Evolutionary conservation across 495 filamentous ascomycete species (phyloP).

Genomic region (Massariosphaeria phaeospora): DNA sequence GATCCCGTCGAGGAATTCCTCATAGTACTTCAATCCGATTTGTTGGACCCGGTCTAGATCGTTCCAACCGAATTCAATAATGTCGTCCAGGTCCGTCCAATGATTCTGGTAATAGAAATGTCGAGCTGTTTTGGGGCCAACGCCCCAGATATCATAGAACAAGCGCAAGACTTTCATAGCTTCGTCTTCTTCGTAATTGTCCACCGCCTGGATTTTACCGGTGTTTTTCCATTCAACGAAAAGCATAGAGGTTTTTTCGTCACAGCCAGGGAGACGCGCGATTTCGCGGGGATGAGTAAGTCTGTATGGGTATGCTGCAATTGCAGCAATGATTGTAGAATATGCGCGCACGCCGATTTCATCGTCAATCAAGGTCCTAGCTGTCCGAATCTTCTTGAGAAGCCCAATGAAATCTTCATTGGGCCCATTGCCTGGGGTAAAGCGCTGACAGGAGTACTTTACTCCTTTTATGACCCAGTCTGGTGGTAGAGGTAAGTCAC

Average conservation of each 20-base stretch:
- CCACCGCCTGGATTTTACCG: constrained; percentile 57
- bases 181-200: constrained; percentile 59
- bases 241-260: constrained; percentile 69
- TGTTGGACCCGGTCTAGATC: constrained; percentile 73
- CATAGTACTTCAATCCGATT: constrained; percentile 93
- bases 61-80: constrained; percentile 79
- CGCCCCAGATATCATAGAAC: constrained; percentile 85
- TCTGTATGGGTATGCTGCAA: constrained; percentile 75
- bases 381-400: constrained; percentile 67
- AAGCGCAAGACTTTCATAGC: constrained; percentile 56
- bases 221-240: constrained; percentile 69
- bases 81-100: constrained; percentile 76
- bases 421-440: constrained; percentile 61
- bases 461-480: constrained; percentile 62
- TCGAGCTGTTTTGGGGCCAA: constrained; percentile 74
- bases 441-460: constrained; percentile 76
- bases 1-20: constrained; percentile 71
- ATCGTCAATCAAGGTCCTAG: constrained; percentile 65
- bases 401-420: constrained; percentile 73
- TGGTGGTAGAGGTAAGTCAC: constrained; percentile 55
- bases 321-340: constrained; percentile 73
- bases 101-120: constrained; percentile 75
- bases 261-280: constrained; percentile 69
- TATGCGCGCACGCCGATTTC: constrained; percentile 83
- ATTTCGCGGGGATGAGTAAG: constrained; percentile 58